These are phyloP conservation scores for Malassezia globosa DNA, from an alignment of 1,284 basidiomycete species.

Conservation along the genomic window DNA sequence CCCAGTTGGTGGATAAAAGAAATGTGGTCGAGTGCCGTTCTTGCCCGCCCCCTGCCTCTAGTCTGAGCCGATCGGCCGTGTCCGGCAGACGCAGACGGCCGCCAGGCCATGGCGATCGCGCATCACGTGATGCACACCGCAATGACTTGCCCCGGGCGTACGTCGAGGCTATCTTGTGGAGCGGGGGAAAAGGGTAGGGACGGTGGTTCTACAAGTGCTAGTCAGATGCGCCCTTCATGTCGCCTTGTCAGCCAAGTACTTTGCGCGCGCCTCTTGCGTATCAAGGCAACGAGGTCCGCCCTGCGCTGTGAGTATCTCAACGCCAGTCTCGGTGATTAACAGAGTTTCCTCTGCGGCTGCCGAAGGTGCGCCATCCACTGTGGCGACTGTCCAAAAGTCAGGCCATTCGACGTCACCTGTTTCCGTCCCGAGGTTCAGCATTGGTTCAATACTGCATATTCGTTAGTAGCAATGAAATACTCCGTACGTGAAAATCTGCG, in stretches of 20 bases:
- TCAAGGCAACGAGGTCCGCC: slow-evolving; percentile 35
- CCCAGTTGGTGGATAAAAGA: background rate
- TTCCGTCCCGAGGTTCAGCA: slow-evolving; percentile 38
- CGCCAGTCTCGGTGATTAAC: slow-evolving; percentile 40
- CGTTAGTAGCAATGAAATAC: background rate
- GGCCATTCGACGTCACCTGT: slow-evolving; percentile 43
- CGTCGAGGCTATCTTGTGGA: too few species aligned
- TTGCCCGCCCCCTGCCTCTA: background rate
- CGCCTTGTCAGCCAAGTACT: slow-evolving; percentile 2
- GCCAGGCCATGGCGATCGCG: too few species aligned
- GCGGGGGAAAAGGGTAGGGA: too few species aligned
- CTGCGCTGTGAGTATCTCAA: slow-evolving; percentile 44
- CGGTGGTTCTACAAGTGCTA: too few species aligned
- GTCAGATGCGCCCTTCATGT: too few species aligned
- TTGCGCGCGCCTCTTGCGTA: slow-evolving; percentile 32
- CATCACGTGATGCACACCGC: too few species aligned
- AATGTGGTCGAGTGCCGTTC: background rate
- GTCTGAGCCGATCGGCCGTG: slow-evolving; percentile 3
- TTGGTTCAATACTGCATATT: slow-evolving; percentile 43
- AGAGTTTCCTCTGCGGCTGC: slow-evolving; percentile 45
- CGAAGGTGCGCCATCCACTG: slow-evolving; percentile 35
- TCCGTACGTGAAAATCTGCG: slow-evolving; percentile 15
- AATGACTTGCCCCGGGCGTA: too few species aligned
- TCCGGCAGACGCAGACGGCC: too few species aligned
- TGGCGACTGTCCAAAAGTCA: slow-evolving; percentile 44